These are phyloP conservation scores for Diaporthe helianthi DNA, from an alignment of 2,329 filamentous ascomycete species.

Conservation along the genomic window DNA sequence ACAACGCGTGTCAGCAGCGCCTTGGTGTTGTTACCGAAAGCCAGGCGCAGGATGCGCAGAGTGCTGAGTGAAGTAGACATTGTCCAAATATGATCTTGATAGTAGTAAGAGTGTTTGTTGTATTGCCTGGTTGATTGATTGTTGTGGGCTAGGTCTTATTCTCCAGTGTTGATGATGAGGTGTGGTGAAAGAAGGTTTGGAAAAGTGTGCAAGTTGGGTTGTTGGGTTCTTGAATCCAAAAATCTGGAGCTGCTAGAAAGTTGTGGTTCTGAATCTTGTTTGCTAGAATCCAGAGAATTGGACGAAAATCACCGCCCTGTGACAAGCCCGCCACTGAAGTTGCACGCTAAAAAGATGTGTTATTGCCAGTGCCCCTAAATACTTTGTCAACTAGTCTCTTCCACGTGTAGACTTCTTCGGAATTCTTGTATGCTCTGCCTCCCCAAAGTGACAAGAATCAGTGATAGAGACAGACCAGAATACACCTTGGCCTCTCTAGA, in stretches of 20 bases:
- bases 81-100: background rate
- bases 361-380: too few species aligned
- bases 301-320: background rate
- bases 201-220: background rate
- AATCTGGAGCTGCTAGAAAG: background rate
- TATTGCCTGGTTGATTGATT: background rate
- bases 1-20: background rate
- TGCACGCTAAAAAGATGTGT: too few species aligned
- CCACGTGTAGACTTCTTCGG: too few species aligned
- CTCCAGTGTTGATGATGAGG: background rate
- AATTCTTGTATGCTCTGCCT: too few species aligned
- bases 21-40: background rate
- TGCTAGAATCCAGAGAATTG: background rate
- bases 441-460: too few species aligned
- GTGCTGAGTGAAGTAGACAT: background rate
- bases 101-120: background rate
- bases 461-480: too few species aligned
- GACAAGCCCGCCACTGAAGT: too few species aligned
- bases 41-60: background rate
- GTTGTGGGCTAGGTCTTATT: background rate
- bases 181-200: background rate
- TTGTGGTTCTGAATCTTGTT: background rate
- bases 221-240: background rate
- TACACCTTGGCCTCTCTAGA: too few species aligned
- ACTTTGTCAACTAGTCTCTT: too few species aligned